Evolutionary conservation across 106 monocot species (phyloP).

Genomic region (Cymbidium sinense): DNA sequence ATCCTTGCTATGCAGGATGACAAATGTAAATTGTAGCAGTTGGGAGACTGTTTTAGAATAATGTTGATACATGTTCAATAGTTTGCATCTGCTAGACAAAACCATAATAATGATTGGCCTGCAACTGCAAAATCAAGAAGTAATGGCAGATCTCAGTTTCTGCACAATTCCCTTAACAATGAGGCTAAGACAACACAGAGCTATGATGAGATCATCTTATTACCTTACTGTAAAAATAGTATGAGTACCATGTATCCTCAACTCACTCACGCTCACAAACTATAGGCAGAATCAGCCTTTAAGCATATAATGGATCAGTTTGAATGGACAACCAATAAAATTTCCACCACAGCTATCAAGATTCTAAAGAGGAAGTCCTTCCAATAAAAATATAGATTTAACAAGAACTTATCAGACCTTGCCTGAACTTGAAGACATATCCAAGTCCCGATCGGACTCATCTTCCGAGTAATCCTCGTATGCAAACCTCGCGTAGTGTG

Average conservation of each 20-base stretch:
- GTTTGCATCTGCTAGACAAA: not conserved
- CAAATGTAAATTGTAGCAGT: not conserved
- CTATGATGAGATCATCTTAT: not conserved
- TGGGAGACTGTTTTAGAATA: not conserved
- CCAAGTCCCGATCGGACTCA: slow-evolving; percentile 47
- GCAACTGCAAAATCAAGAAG: not conserved
- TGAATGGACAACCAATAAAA: not conserved
- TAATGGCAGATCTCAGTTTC: too few relatives aligned
- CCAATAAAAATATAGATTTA: not conserved
- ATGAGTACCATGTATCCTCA: not conserved
- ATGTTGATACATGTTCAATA: not conserved
- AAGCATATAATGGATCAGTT: not conserved
- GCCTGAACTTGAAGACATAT: slow-evolving; percentile 17
- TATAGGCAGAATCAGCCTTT: not conserved
- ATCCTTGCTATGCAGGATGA: not conserved
- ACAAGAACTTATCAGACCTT: slow-evolving; percentile 21
- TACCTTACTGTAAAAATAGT: not conserved
- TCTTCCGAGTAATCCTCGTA: slow-evolving; percentile 63
- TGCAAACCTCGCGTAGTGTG: slow-evolving; percentile 28
- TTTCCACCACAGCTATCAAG: not conserved
- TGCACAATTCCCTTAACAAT: too few relatives aligned
- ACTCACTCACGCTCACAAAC: not conserved
- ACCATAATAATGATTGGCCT: not conserved
- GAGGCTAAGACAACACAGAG: not conserved
- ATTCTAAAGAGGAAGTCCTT: not conserved